Evolutionary conservation across 2,329 filamentous ascomycete species (phyloP).

Genomic region (Fusarium lyarnte): DNA sequence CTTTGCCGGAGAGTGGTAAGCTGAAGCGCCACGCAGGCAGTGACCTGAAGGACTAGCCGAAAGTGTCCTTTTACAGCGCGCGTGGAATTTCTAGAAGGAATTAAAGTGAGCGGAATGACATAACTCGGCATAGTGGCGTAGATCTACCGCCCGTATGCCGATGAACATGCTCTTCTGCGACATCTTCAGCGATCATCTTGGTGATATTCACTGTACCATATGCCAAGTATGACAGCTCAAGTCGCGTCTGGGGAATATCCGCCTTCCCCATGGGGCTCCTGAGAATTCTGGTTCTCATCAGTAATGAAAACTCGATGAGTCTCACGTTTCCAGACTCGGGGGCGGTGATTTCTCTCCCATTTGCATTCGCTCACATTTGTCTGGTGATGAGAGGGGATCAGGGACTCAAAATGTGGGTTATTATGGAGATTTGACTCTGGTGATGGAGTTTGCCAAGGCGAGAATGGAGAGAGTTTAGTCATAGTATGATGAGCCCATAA

Average conservation of each 20-base stretch:
- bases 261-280: slow-evolving; percentile 19
- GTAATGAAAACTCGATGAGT: slow-evolving; percentile 2
- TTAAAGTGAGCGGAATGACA: slow-evolving; percentile 1
- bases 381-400: slow-evolving; percentile 24
- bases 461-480: slow-evolving; percentile 26
- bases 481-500: slow-evolving; percentile 19
- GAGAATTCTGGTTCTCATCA: slow-evolving; percentile 18
- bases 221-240: neutral
- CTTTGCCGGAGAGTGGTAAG: neutral
- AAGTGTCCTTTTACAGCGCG: neutral
- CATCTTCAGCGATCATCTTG: accelerated
- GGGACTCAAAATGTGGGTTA: slow-evolving; percentile 23
- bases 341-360: neutral
- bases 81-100: slow-evolving; percentile 12
- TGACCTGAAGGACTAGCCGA: neutral
- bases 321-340: neutral
- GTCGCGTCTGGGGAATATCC: slow-evolving; percentile 16
- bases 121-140: neutral
- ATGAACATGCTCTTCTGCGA: neutral
- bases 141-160: neutral
- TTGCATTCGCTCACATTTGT: neutral
- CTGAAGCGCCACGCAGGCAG: neutral
- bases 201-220: neutral
- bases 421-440: slow-evolving; percentile 13
- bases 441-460: slow-evolving; percentile 23